These are phyloP conservation scores for Agrocybe pediades DNA, from an alignment of 768 basidiomycete genomes.

Conservation along the genomic window DNA sequence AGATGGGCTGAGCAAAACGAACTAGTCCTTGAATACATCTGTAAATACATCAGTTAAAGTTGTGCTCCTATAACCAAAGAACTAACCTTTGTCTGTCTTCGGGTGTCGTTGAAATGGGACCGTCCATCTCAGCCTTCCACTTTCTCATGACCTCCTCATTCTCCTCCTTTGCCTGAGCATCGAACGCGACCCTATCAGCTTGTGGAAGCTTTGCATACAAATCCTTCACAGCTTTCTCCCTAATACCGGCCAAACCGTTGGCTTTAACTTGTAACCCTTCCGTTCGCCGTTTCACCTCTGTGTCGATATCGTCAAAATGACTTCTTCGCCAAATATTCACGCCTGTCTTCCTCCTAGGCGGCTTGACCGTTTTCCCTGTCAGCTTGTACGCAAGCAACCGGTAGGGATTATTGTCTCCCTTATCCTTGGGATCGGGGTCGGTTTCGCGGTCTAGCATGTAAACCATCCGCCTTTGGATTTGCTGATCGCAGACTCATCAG, in stretches of 20 bases:
- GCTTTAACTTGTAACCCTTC: too few species aligned
- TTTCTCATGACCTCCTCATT: conserved; percentile 2
- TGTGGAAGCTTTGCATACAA: background rate
- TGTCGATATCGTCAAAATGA: background rate
- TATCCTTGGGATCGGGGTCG: conserved; percentile 3
- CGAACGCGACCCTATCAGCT: conserved; percentile 3
- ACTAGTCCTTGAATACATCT: background rate
- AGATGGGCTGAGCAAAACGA: conserved; percentile 2
- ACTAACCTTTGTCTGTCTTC: conserved; percentile 12
- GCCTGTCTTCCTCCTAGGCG: background rate
- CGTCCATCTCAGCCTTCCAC: background rate
- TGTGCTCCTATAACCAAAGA: background rate
- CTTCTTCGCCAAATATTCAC: conserved; percentile 7
- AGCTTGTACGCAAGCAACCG: background rate
- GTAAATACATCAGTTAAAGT: background rate
- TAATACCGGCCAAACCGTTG: background rate
- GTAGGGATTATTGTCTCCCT: conserved; percentile 4
- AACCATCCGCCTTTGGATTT: conserved; percentile 7
- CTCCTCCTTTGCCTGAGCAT: background rate
- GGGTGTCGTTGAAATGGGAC: conserved; percentile 1
- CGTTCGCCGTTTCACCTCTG: background rate
- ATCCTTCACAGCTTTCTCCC: background rate
- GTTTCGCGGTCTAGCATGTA: background rate
- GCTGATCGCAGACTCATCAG: background rate
- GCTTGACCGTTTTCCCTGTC: background rate